These are phyloP conservation scores for Mangifera indica DNA, from an alignment of 345 rosid genomes.

Conservation along the genomic window DNA sequence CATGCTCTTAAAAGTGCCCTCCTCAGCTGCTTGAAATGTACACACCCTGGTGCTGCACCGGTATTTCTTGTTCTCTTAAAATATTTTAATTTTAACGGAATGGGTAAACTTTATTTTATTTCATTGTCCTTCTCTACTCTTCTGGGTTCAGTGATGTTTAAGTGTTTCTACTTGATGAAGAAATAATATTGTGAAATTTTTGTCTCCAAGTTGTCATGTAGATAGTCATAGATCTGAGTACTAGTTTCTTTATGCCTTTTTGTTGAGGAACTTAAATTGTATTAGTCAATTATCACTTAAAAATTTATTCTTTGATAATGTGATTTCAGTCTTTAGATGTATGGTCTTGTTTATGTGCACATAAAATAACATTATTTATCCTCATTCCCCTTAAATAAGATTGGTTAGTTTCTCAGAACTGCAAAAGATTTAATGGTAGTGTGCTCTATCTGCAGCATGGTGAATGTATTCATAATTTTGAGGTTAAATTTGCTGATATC, in stretches of 20 bases:
- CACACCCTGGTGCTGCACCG: slow-evolving; percentile 93
- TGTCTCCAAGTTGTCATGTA: neutral
- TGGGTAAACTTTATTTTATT: neutral
- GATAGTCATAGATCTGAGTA: neutral
- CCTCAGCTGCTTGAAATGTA: slow-evolving; percentile 71
- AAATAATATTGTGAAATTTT: neutral
- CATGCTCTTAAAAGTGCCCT: slow-evolving; percentile 75
- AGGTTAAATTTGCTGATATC: neutral
- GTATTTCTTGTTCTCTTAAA: slow-evolving; percentile 44
- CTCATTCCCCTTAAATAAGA: slow-evolving; percentile 1
- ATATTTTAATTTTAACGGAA: neutral
- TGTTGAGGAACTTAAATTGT: neutral
- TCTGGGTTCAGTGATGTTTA: neutral
- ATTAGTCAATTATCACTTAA: neutral
- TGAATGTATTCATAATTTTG: neutral
- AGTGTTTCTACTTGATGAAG: neutral
- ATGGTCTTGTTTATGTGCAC: neutral
- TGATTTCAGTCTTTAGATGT: neutral
- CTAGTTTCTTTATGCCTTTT: neutral
- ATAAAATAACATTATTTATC: neutral
- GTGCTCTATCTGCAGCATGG: neutral
- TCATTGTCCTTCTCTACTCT: neutral
- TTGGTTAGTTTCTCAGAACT: slow-evolving; percentile 1
- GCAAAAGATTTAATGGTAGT: neutral
- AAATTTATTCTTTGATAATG: neutral